Conservation (phyloP, 2,329 filamentous ascomycete genomes). For the Penicillium hesseltinei region DNA sequence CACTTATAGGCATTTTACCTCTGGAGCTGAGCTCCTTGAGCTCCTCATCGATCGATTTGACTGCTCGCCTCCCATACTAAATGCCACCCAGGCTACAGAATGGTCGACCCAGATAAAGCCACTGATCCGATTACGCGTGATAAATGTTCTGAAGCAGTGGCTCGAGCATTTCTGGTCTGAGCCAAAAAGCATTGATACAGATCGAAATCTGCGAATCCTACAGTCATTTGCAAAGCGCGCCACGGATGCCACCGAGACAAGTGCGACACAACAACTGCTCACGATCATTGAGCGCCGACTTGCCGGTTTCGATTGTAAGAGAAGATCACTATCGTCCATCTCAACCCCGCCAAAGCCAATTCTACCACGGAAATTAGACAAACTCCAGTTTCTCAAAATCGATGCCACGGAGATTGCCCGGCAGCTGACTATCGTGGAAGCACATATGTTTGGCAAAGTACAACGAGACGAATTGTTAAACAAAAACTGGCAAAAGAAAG, state of each 20-base stretch:
- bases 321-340: conserved; percentile 58
- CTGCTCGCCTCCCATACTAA: conserved; percentile 75
- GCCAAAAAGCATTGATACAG: conserved; percentile 62
- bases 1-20: conserved; percentile 88
- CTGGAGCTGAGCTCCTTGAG: conserved; percentile 81
- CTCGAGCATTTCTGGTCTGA: conserved; percentile 98
- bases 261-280: conserved; percentile 68
- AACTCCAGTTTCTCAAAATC: conserved; percentile 54
- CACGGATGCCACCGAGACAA: conserved; percentile 8
- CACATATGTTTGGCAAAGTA: conserved; percentile 83
- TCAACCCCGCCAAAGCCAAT: conserved; percentile 79
- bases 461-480: conserved; percentile 88
- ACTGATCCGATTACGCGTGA: conserved; percentile 82
- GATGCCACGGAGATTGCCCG: conserved; percentile 88
- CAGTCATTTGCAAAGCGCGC: conserved; percentile 67
- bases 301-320: conserved; percentile 68
- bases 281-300: conserved; percentile 79
- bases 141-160: conserved; percentile 95
- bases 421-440: conserved; percentile 91
- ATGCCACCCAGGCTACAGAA: conserved; percentile 65
- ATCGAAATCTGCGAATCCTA: conserved; percentile 75
- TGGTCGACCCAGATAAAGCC: conserved; percentile 91
- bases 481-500: conserved; percentile 91
- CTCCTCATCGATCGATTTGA: conserved; percentile 82
- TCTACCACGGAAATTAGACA: conserved; percentile 96